A percentile compares a stretch with the other conserved stretches of the same genome.
Conservation (phyloP, 208 protist genomes). For the Giardia muris region DNA sequence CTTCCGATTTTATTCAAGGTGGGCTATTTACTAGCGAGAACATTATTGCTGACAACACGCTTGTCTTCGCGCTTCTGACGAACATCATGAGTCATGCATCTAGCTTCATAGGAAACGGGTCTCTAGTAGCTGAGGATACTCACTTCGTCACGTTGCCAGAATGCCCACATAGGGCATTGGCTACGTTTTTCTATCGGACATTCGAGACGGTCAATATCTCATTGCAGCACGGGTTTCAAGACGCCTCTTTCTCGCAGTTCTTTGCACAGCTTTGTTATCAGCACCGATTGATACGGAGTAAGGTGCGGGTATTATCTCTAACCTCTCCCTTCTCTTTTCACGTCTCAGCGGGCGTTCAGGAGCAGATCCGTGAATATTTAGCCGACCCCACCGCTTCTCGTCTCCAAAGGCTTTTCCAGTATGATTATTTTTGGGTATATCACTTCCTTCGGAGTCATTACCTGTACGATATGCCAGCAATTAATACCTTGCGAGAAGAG, state of each 20-base stretch:
- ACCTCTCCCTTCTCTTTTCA: not conserved
- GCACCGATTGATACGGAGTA: not conserved
- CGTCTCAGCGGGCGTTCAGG: not conserved
- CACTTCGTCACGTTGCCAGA: too few species aligned
- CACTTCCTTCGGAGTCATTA: not conserved
- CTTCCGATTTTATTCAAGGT: not conserved
- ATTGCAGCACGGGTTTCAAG: not conserved
- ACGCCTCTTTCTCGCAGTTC: not conserved
- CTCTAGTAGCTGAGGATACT: not conserved
- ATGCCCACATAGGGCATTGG: too few species aligned
- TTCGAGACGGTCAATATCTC: not conserved
- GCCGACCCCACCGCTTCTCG: not conserved
- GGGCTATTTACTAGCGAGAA: not conserved
- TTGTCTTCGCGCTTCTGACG: not conserved
- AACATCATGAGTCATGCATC: not conserved
- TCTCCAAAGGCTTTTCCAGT: not conserved
- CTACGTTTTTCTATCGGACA: too few species aligned
- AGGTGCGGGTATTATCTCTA: not conserved
- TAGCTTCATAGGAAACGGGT: not conserved
- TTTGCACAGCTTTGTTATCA: not conserved
- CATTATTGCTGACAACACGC: not conserved
- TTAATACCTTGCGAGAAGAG: too few species aligned
- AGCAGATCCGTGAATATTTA: not conserved
- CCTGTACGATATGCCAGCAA: not conserved
- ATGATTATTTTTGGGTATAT: not conserved